Evolutionary conservation across 805 yeast species (phyloP).

Genomic region (Yarrowia phangngaensis): DNA sequence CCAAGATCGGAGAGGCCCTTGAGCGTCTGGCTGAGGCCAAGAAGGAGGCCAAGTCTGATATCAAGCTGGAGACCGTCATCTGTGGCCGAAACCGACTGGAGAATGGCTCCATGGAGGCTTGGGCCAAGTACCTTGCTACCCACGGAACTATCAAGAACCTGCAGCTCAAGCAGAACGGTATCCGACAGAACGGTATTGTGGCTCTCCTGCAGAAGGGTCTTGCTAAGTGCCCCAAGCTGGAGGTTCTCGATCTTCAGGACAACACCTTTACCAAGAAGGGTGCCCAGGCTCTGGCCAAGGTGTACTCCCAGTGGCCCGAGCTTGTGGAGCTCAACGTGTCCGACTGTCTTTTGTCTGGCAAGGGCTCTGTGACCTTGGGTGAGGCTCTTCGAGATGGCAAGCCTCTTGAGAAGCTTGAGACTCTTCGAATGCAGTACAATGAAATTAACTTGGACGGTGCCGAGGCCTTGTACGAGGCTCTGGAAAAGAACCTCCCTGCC

Average conservation of each 20-base stretch:
- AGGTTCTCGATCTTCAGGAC: slow-evolving; percentile 83
- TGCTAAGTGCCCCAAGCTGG: slow-evolving; percentile 53
- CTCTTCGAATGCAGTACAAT: slow-evolving; percentile 77
- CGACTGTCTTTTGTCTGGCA: slow-evolving; percentile 79
- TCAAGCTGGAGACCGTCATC: slow-evolving; percentile 72
- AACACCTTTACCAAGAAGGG: slow-evolving; percentile 81
- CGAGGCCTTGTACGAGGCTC: slow-evolving; percentile 52
- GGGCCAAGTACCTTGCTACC: slow-evolving; percentile 79
- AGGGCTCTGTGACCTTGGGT: slow-evolving; percentile 63
- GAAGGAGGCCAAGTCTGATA: slow-evolving; percentile 44
- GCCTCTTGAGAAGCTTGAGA: slow-evolving; percentile 46
- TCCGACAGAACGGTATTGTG: slow-evolving; percentile 87
- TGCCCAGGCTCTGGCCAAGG: slow-evolving; percentile 59
- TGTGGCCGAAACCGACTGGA: slow-evolving; percentile 98
- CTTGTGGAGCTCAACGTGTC: slow-evolving; percentile 78
- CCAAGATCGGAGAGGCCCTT: slow-evolving; percentile 84
- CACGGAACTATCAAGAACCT: slow-evolving; percentile 70
- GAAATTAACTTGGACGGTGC: slow-evolving; percentile 72
- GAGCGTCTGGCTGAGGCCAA: slow-evolving; percentile 67
- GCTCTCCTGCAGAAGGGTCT: slow-evolving; percentile 72
- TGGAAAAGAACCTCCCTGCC: slow-evolving; percentile 54
- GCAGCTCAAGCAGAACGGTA: slow-evolving; percentile 91
- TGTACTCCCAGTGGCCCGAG: slow-evolving; percentile 58
- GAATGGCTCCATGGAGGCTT: slow-evolving; percentile 82
- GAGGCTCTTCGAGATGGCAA: slow-evolving; percentile 38